phyloP scores from a whole-genome alignment of 208 protist genomes.

The Leishmania tarentolae region DNA sequence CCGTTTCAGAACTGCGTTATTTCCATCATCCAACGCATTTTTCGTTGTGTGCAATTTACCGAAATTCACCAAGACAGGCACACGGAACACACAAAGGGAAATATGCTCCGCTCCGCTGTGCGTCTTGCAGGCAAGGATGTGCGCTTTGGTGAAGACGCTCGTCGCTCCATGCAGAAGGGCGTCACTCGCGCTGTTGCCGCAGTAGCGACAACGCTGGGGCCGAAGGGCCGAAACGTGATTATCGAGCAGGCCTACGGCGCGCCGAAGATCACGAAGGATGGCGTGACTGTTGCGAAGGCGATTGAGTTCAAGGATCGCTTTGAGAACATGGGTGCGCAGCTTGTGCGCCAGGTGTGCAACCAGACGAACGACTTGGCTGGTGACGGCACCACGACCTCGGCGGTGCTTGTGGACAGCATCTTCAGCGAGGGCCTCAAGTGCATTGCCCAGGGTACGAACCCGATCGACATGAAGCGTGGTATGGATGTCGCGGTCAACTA shows the following conservation, averaged over 20 bases:
- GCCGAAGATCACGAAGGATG: conserved; percentile 99
- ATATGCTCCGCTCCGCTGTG: conserved; percentile 60
- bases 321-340: conserved; percentile 99
- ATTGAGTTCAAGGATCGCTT: conserved; percentile 98
- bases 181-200: conserved; percentile 96
- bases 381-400: conserved; percentile 99
- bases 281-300: conserved; percentile 99
- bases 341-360: conserved; percentile 96
- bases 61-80: background rate
- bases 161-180: conserved; percentile 94
- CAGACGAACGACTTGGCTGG: conserved; percentile 98
- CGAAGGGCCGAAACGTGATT: conserved; percentile 99
- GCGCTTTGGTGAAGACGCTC: conserved; percentile 93
- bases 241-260: conserved; percentile 98
- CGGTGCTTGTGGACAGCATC: conserved; percentile 98
- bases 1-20: background rate
- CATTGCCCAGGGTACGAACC: conserved; percentile 98
- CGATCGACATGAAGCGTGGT: conserved; percentile 98
- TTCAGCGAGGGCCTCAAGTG: conserved; percentile 97
- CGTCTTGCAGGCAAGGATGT: conserved; percentile 93
- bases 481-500: conserved; percentile 97
- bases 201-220: conserved; percentile 97
- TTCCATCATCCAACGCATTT: background rate
- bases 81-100: conserved; percentile 10
- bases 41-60: background rate